Percentiles rank a stretch among this genome's conserved stretches.
These are phyloP conservation scores for Ilyonectria sp. DNA, from an alignment of 2,329 filamentous ascomycete species.

Conservation along the genomic window DNA sequence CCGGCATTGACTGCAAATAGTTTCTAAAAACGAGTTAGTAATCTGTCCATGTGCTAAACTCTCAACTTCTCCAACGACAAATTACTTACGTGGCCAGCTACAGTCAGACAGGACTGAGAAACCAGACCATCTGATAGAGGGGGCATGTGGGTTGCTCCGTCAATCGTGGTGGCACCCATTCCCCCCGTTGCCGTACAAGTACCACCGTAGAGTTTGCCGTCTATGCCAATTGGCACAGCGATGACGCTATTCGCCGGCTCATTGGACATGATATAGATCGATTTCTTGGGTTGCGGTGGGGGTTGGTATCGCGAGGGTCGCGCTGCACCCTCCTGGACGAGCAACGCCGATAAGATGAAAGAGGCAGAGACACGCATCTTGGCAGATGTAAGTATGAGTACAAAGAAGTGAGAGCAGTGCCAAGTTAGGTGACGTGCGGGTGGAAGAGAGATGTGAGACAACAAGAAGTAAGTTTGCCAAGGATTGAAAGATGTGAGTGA, in stretches of 20 bases:
- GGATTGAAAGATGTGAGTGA: background rate
- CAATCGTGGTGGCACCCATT: conserved; percentile 58
- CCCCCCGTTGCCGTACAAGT: conserved; percentile 63
- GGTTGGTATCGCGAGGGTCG: conserved; percentile 10
- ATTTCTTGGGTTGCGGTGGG: conserved; percentile 51
- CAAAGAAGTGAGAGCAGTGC: background rate
- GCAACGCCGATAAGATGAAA: background rate
- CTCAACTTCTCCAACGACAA: background rate
- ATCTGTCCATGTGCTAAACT: background rate
- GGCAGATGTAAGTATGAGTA: background rate
- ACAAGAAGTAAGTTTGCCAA: background rate
- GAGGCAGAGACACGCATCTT: background rate
- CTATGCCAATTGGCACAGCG: conserved; percentile 61
- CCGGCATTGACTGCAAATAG: conserved; percentile 69
- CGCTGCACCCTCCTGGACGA: background rate
- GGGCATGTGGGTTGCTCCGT: conserved; percentile 53
- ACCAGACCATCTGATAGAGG: conserved; percentile 66
- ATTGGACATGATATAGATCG: conserved; percentile 72
- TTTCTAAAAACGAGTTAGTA: conserved; percentile 51
- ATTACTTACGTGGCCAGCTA: conserved; percentile 64
- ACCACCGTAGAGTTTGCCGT: conserved; percentile 64
- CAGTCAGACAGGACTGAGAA: conserved; percentile 64
- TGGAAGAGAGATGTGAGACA: too few relatives aligned
- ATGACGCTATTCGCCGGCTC: conserved; percentile 64
- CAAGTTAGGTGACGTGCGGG: background rate